phyloP scores from a whole-genome alignment of 2,329 filamentous ascomycete species.

The Camillea tinctor region DNA sequence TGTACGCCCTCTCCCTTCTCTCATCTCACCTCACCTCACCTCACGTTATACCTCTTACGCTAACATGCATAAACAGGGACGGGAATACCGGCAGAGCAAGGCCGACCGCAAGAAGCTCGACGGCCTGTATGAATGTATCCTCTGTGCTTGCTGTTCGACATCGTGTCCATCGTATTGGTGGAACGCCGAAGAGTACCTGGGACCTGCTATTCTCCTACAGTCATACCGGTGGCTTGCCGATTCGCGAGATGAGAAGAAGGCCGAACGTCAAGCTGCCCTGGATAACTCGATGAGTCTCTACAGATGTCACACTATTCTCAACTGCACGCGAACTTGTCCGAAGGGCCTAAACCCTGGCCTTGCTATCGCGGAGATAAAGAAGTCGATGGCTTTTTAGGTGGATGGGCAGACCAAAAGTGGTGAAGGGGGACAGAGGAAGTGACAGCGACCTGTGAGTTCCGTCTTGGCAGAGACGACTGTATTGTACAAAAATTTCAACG shows the following conservation, averaged over 20 bases:
- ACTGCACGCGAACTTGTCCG: conserved; percentile 96
- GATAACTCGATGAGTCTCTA: conserved; percentile 99
- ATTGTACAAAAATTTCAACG: conserved; percentile 21
- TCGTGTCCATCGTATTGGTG: conserved; percentile 99
- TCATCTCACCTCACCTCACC: too few species aligned
- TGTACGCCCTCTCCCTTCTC: conserved; percentile 53
- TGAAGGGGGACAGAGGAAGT: neutral
- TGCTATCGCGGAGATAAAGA: conserved; percentile 98
- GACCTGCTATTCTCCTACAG: conserved; percentile 92
- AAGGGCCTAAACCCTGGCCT: conserved; percentile 96
- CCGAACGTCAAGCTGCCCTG: conserved; percentile 82
- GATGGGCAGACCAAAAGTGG: neutral
- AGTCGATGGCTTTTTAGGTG: conserved; percentile 72
- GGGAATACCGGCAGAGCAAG: conserved; percentile 87
- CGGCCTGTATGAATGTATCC: conserved; percentile 97
- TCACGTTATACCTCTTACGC: neutral
- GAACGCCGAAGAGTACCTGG: conserved; percentile 98
- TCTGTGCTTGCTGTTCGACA: conserved; percentile 98
- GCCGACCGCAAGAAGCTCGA: conserved; percentile 95
- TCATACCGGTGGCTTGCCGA: conserved; percentile 97
- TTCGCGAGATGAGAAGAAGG: conserved; percentile 86
- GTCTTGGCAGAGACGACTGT: conserved; percentile 15
- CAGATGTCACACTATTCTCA: conserved; percentile 98
- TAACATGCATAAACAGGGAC: conserved; percentile 58
- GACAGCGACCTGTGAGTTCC: conserved; percentile 4